A percentile compares a stretch with the other conserved stretches of the same genome.
Evolutionary conservation across 768 basidiomycete genomes (phyloP).

Genomic region (Tubosaeta brunneosetosa): DNA sequence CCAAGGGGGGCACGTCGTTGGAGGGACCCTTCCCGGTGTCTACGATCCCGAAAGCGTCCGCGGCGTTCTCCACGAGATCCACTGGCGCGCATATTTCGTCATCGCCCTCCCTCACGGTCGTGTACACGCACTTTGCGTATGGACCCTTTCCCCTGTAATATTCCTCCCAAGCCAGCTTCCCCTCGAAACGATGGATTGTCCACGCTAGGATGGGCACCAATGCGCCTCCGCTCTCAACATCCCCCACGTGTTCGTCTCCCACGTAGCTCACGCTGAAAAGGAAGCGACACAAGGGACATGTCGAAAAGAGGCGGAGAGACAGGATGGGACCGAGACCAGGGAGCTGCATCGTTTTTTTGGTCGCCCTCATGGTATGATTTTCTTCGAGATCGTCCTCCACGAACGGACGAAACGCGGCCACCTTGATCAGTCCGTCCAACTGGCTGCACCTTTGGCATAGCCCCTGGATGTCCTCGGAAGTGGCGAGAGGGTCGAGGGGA

Average conservation of each 20-base stretch:
- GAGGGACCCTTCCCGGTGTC: background rate
- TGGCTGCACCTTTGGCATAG: constrained; percentile 4
- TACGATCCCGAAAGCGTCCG: constrained; percentile 7
- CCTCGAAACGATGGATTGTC: background rate
- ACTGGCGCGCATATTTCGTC: background rate
- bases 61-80: background rate
- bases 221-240: background rate
- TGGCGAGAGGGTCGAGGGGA: background rate
- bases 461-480: background rate
- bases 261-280: constrained; percentile 9
- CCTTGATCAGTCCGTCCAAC: background rate
- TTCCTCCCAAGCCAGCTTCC: background rate
- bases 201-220: background rate
- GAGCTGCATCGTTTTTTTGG: constrained; percentile 1
- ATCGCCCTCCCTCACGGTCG: background rate
- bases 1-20: background rate
- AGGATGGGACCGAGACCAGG: constrained; percentile 1
- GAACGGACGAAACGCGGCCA: constrained; percentile 1
- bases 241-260: background rate
- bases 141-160: background rate
- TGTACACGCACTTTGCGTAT: constrained; percentile 12
- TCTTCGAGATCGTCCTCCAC: background rate
- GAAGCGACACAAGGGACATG: constrained; percentile 11
- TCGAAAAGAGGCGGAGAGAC: constrained; percentile 6
- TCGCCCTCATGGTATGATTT: background rate